Conservation (phyloP, 2,329 filamentous ascomycete species). For the Penicillium griseofulvum region DNA sequence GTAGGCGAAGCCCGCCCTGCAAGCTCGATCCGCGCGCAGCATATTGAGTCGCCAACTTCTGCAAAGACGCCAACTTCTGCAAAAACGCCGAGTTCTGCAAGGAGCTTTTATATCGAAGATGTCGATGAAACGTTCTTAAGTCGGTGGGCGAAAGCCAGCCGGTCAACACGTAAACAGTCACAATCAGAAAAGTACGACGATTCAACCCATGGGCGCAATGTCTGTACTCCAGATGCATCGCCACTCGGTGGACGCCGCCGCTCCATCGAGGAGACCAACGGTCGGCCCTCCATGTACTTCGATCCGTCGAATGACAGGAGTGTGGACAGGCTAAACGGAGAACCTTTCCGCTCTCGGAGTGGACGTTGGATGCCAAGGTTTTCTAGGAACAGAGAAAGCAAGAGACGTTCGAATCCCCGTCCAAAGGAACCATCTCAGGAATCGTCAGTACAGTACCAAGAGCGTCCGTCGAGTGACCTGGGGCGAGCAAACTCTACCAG, state of each 20-base stretch:
- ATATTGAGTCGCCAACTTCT: not conserved
- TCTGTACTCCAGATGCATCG: not conserved
- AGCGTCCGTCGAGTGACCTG: constrained; percentile 8
- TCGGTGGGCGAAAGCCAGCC: not conserved
- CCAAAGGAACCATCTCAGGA: constrained; percentile 10
- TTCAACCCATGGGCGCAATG: no score
- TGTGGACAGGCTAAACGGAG: not conserved
- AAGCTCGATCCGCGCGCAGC: not conserved
- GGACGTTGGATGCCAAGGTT: constrained; percentile 14
- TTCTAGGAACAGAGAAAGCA: constrained; percentile 14
- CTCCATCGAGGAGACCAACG: not conserved
- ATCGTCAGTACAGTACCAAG: constrained; percentile 12
- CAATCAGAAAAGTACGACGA: not conserved
- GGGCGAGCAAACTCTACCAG: constrained; percentile 17
- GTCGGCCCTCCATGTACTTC: not conserved
- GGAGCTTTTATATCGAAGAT: constrained; percentile 6
- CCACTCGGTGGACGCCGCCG: not conserved
- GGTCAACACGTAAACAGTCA: not conserved
- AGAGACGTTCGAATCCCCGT: constrained; percentile 3
- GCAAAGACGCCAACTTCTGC: not conserved
- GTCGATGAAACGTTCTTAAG: not conserved
- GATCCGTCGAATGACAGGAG: not conserved
- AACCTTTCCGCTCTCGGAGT: constrained; percentile 10
- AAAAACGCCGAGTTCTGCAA: not conserved
- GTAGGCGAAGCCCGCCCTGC: not conserved